These are phyloP conservation scores for Penstemon eatonii DNA, from an alignment of 257 asterid species.

Conservation along the genomic window DNA sequence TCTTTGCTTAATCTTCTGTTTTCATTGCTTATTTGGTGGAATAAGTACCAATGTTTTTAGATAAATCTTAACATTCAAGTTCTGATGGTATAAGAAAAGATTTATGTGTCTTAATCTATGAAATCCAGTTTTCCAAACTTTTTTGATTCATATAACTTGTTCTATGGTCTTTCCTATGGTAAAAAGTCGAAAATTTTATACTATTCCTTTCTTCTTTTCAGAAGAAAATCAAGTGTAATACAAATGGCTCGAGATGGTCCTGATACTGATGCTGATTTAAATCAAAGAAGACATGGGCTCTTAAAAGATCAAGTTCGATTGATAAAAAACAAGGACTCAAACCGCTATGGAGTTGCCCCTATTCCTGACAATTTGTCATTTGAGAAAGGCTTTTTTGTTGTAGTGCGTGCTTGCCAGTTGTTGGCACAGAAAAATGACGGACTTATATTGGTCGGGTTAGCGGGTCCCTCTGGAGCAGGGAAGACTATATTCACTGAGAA, in stretches of 20 bases:
- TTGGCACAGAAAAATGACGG: constrained; percentile 89
- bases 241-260: constrained; percentile 53
- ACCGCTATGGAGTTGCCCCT: constrained; percentile 72
- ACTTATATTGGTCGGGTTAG: constrained; percentile 72
- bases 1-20: not conserved
- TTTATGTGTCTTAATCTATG: not conserved
- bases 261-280: constrained; percentile 39
- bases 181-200: not conserved
- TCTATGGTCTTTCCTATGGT: constrained; percentile 1
- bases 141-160: not conserved
- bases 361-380: constrained; percentile 77
- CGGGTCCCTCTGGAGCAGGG: constrained; percentile 99
- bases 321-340: constrained; percentile 72
- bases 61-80: not conserved
- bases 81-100: not conserved
- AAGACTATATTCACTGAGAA: constrained; percentile 71
- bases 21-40: not conserved
- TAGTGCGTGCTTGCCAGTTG: constrained; percentile 85
- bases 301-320: constrained; percentile 89
- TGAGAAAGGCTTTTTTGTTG: constrained; percentile 96
- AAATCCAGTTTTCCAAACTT: not conserved
- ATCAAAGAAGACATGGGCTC: constrained; percentile 68
- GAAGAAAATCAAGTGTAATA: constrained; percentile 31
- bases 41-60: not conserved
- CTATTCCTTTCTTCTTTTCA: constrained; percentile 29